These are phyloP conservation scores for Coemansia sp. DNA, from an alignment of 192 early-diverging fungal species.

Conservation along the genomic window DNA sequence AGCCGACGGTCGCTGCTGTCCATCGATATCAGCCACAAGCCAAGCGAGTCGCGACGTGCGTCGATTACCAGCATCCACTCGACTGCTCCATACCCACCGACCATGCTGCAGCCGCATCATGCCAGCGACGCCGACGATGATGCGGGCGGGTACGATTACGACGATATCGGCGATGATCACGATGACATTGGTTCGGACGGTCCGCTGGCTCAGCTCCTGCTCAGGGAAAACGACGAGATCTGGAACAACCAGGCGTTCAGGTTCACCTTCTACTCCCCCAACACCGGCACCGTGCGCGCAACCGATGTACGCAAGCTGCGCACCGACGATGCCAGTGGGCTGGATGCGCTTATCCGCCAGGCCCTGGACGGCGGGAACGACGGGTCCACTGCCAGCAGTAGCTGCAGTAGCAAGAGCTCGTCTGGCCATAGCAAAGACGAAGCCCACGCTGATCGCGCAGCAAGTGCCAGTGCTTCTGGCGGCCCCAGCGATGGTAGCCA, in stretches of 20 bases:
- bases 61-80: constrained; percentile 31
- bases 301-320: constrained; percentile 58
- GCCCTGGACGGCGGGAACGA: constrained; percentile 11
- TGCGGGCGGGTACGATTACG: background rate
- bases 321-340: constrained; percentile 39
- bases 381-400: no score
- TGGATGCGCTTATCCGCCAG: constrained; percentile 39
- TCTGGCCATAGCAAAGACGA: background rate
- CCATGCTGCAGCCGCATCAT: background rate
- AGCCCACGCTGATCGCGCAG: background rate
- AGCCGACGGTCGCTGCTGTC: constrained; percentile 29
- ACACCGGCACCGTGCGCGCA: constrained; percentile 61
- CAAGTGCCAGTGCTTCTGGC: background rate
- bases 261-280: constrained; percentile 69
- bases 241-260: constrained; percentile 55
- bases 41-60: constrained; percentile 46
- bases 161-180: background rate
- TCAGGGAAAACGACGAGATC: constrained; percentile 49
- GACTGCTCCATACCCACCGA: background rate
- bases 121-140: constrained; percentile 15
- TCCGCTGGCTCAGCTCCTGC: constrained; percentile 44
- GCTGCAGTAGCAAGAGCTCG: background rate
- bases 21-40: constrained; percentile 47
- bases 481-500: background rate
- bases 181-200: constrained; percentile 12